These are phyloP conservation scores for Xylariales sp. DNA, from an alignment of 2,329 filamentous ascomycete species.

Conservation along the genomic window DNA sequence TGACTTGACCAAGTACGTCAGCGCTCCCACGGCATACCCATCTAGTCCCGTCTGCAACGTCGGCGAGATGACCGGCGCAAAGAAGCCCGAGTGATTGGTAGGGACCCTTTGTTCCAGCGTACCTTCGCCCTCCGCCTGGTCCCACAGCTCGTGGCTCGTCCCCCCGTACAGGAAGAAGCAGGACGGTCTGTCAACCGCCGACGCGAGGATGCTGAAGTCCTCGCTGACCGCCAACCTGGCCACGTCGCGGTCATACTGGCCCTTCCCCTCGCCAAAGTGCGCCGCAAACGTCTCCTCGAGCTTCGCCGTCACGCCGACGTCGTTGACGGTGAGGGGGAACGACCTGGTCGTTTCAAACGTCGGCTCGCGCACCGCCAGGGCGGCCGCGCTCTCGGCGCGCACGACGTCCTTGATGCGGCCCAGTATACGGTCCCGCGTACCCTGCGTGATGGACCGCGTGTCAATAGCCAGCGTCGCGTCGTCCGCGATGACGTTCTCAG, in stretches of 20 bases:
- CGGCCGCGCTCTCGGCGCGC: conserved; percentile 47
- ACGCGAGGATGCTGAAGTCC: conserved; percentile 41
- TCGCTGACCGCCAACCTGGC: conserved; percentile 44
- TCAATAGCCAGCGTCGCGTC: conserved; percentile 34
- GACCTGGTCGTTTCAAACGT: conserved; percentile 33
- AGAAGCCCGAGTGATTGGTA: conserved; percentile 13
- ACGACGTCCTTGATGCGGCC: conserved; percentile 37
- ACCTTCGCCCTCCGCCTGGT: conserved; percentile 4
- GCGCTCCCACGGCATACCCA: conserved; percentile 11
- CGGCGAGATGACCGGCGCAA: conserved; percentile 15
- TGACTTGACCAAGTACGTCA: conserved; percentile 14
- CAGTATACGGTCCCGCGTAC: conserved; percentile 29
- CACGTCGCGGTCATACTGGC: conserved; percentile 31
- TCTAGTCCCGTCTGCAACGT: conserved; percentile 13
- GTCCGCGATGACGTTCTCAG: conserved; percentile 41
- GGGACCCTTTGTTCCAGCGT: conserved; percentile 11
- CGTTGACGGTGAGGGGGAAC: conserved; percentile 49
- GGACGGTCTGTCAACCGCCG: conserved; percentile 9
- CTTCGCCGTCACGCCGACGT: conserved; percentile 34
- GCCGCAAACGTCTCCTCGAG: conserved; percentile 38
- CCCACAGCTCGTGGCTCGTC: conserved; percentile 1
- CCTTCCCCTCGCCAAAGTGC: conserved; percentile 36
- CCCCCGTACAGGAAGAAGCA: conserved; percentile 10
- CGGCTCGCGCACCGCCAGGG: conserved; percentile 37
- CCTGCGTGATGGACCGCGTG: conserved; percentile 29